Percentiles rank a stretch among this genome's conserved stretches.
These are phyloP conservation scores for Niveomyces coronatus DNA, from an alignment of 2,329 filamentous ascomycete genomes.

Conservation along the genomic window DNA sequence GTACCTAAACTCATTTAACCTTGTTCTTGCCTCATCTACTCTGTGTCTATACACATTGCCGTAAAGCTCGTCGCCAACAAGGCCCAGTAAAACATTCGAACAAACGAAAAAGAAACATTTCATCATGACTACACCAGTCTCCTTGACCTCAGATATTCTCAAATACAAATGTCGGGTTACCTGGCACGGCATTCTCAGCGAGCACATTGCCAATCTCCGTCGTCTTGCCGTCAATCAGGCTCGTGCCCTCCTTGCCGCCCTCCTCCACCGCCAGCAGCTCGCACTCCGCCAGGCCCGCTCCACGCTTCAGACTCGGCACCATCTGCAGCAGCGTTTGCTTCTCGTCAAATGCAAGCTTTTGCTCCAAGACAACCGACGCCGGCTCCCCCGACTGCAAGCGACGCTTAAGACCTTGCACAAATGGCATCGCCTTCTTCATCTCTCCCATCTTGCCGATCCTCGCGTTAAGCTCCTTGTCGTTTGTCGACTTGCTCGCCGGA, in stretches of 20 bases:
- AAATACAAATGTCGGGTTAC: conserved; percentile 72
- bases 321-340: conserved; percentile 64
- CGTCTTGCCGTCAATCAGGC: conserved; percentile 41
- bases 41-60: too few species aligned
- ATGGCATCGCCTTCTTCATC: conserved; percentile 98
- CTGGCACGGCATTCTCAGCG: conserved; percentile 71
- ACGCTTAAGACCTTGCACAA: conserved; percentile 80
- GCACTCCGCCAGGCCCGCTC: conserved; percentile 56
- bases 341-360: conserved; percentile 84
- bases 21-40: too few species aligned
- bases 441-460: conserved; percentile 74
- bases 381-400: conserved; percentile 63
- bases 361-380: conserved; percentile 60
- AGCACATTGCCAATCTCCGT: conserved; percentile 45
- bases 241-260: conserved; percentile 53
- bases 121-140: too few species aligned
- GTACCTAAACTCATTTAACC: too few species aligned
- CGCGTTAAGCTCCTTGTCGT: conserved; percentile 73
- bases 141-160: conserved; percentile 60
- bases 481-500: conserved; percentile 45
- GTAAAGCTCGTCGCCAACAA: too few species aligned
- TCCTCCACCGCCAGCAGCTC: conserved; percentile 64
- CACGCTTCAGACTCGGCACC: conserved; percentile 67
- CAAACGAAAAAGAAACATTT: too few species aligned
- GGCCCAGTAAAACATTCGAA: too few species aligned